These are phyloP conservation scores for Aspergillus campestris DNA, from an alignment of 495 filamentous ascomycete genomes.

Conservation along the genomic window DNA sequence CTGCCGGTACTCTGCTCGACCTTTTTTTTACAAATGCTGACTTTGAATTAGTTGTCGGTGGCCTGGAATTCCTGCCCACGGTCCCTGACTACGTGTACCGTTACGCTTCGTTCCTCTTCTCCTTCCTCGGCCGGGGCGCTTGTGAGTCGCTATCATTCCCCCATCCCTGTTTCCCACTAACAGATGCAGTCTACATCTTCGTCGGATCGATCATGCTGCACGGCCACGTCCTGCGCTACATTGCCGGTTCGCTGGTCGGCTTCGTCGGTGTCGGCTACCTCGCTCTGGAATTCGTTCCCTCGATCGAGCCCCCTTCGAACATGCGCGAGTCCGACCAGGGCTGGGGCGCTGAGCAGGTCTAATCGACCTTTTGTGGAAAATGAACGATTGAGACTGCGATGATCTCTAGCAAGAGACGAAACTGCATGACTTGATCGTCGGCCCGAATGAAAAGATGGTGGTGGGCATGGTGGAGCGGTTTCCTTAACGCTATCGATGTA, in stretches of 20 bases:
- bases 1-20: not conserved
- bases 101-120: constrained; percentile 97
- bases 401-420: not conserved
- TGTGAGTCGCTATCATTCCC: constrained; percentile 52
- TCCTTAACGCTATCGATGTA: constrained; percentile 3
- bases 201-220: constrained; percentile 76
- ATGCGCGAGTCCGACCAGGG: constrained; percentile 88
- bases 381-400: constrained; percentile 2
- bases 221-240: constrained; percentile 43
- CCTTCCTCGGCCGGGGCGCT: constrained; percentile 87
- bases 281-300: constrained; percentile 86
- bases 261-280: constrained; percentile 71
- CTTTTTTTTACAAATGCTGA: constrained; percentile 2
- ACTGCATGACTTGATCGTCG: no score
- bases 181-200: constrained; percentile 81
- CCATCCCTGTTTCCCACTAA: not conserved
- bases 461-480: not conserved
- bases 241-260: constrained; percentile 65
- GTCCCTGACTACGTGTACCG: constrained; percentile 85
- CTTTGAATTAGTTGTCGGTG: constrained; percentile 28
- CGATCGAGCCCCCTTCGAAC: constrained; percentile 94
- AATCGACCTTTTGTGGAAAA: constrained; percentile 8
- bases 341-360: constrained; percentile 91
- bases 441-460: no score
- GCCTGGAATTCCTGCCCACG: constrained; percentile 68